A percentile compares a stretch with the other conserved stretches of the same genome.
phyloP scores from a whole-genome alignment of 768 basidiomycete species.

The Pisolithus albus region DNA sequence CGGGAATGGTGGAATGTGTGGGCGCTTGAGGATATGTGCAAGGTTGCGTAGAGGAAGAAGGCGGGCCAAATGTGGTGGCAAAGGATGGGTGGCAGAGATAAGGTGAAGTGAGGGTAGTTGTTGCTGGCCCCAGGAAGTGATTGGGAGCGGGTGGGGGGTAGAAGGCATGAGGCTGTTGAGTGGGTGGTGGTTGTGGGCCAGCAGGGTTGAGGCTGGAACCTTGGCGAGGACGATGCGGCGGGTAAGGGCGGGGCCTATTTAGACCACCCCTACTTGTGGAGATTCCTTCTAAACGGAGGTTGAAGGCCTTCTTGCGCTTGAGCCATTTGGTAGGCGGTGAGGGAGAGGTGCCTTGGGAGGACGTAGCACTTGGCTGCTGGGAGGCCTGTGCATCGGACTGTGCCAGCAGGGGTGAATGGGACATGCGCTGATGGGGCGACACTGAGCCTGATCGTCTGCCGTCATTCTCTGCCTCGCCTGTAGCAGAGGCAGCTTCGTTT shows the following conservation, averaged over 20 bases:
- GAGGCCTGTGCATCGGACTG: slow-evolving; percentile 12
- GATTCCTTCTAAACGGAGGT: slow-evolving; percentile 44
- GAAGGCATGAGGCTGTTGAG: slow-evolving; percentile 16
- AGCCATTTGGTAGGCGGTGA: slow-evolving; percentile 37
- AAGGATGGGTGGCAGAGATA: slow-evolving; percentile 26
- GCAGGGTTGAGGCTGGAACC: slow-evolving; percentile 26
- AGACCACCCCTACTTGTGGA: slow-evolving; percentile 20
- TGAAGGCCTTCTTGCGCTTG: slow-evolving; percentile 54
- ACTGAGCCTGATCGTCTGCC: slow-evolving; percentile 13
- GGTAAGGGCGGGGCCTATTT: slow-evolving; percentile 20
- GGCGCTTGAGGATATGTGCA: background rate
- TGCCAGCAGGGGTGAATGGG: slow-evolving; percentile 8
- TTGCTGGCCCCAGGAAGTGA: slow-evolving; percentile 7
- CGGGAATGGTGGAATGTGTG: slow-evolving; percentile 4
- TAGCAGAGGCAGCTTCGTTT: slow-evolving; percentile 1
- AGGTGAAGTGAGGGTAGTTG: slow-evolving; percentile 27
- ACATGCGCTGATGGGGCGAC: background rate
- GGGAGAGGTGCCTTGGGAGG: slow-evolving; percentile 28
- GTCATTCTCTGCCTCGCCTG: slow-evolving; percentile 9
- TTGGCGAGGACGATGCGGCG: slow-evolving; percentile 24
- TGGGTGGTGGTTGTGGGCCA: slow-evolving; percentile 16
- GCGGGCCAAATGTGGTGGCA: slow-evolving; percentile 13
- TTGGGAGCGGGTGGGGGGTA: slow-evolving; percentile 25
- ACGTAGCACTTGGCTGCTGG: slow-evolving; percentile 11
- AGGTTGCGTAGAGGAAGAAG: slow-evolving; percentile 4